Evolutionary conservation across 2,329 filamentous ascomycete genomes (phyloP).

Genomic region (Aspergillus aculeatinus): DNA sequence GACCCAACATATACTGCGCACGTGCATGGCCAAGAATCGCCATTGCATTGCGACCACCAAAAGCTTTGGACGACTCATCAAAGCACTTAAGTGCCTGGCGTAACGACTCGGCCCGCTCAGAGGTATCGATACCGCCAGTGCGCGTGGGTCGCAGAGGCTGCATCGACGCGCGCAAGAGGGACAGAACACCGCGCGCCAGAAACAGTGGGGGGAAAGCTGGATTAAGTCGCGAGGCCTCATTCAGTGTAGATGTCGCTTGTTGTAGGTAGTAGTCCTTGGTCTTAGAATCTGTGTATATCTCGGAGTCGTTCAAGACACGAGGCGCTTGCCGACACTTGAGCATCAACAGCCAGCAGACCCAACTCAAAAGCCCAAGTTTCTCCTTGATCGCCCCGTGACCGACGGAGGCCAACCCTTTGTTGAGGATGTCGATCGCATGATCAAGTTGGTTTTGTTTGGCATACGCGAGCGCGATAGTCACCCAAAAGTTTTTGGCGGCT

Average conservation of each 20-base stretch:
- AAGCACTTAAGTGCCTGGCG: slow-evolving; percentile 89
- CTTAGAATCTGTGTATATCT: slow-evolving; percentile 68
- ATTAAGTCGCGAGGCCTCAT: slow-evolving; percentile 93
- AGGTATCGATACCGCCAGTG: slow-evolving; percentile 62
- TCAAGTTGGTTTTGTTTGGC: slow-evolving; percentile 94
- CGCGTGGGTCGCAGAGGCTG: slow-evolving; percentile 69
- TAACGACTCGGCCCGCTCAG: slow-evolving; percentile 74
- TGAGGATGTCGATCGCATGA: slow-evolving; percentile 69
- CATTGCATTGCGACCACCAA: slow-evolving; percentile 84
- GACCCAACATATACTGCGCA: slow-evolving; percentile 80
- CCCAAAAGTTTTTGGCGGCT: slow-evolving; percentile 90
- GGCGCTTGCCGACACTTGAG: slow-evolving; percentile 83
- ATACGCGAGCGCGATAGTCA: slow-evolving; percentile 95
- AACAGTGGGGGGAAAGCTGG: slow-evolving; percentile 89
- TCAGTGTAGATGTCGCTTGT: slow-evolving; percentile 83
- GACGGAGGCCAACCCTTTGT: slow-evolving; percentile 72
- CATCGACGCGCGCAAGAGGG: slow-evolving; percentile 81
- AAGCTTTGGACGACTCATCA: slow-evolving; percentile 85
- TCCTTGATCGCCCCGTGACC: slow-evolving; percentile 71
- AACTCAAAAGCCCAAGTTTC: slow-evolving; percentile 78
- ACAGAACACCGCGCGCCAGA: slow-evolving; percentile 84
- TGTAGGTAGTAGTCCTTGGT: slow-evolving; percentile 94
- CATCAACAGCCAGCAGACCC: slow-evolving; percentile 86
- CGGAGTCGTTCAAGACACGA: slow-evolving; percentile 63
- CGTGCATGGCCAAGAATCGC: slow-evolving; percentile 87